A percentile compares a stretch with the other conserved stretches of the same genome.
Evolutionary conservation across 2,329 filamentous ascomycete genomes (phyloP).

Genomic region (Paradendryphiella salina): DNA sequence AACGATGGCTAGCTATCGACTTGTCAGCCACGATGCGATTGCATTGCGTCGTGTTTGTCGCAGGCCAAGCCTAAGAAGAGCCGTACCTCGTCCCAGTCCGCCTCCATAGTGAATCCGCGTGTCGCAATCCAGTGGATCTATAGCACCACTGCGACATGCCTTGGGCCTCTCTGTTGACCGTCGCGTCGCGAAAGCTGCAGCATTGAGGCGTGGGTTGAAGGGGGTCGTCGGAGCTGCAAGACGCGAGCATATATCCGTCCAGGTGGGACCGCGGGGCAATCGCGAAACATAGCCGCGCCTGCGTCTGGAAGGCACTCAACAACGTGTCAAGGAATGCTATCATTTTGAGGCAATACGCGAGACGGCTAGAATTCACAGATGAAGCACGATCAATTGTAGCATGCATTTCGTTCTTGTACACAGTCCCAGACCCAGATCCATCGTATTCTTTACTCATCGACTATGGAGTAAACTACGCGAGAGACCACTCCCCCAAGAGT

Average conservation of each 20-base stretch:
- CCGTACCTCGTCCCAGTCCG: constrained; percentile 56
- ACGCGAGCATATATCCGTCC: constrained; percentile 19
- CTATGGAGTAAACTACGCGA: background rate
- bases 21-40: constrained; percentile 18
- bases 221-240: constrained; percentile 24
- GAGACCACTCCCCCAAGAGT: background rate
- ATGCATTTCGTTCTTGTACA: background rate
- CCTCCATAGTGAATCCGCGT: constrained; percentile 51
- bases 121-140: constrained; percentile 25
- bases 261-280: constrained; percentile 16
- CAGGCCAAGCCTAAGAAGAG: constrained; percentile 2
- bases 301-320: background rate
- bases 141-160: constrained; percentile 34
- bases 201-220: constrained; percentile 24
- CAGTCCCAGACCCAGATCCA: background rate
- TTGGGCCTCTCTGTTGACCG: constrained; percentile 22
- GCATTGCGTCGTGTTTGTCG: background rate
- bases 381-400: background rate
- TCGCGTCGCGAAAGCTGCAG: constrained; percentile 21
- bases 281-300: constrained; percentile 6
- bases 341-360: too few species aligned
- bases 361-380: background rate
- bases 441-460: background rate
- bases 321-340: too few species aligned
- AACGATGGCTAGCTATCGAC: constrained; percentile 73